These are phyloP conservation scores for Microsporum ferrugineum DNA, from an alignment of 2,329 filamentous ascomycete genomes.

Conservation along the genomic window DNA sequence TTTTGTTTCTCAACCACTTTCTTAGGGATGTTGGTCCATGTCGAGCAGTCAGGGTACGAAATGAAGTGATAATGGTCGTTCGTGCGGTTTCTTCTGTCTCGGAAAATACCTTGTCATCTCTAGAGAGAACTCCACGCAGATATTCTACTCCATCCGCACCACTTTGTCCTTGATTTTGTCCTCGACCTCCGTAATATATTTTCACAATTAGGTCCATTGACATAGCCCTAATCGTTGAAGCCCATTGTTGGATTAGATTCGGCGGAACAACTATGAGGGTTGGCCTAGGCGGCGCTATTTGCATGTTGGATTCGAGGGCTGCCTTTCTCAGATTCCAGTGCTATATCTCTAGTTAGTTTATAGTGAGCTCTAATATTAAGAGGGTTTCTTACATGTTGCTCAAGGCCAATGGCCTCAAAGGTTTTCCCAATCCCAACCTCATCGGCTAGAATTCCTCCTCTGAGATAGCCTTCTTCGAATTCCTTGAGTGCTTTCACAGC, in stretches of 20 bases:
- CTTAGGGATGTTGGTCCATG: background rate
- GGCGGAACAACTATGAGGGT: conserved; percentile 3
- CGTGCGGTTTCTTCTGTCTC: background rate
- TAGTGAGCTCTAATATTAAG: background rate
- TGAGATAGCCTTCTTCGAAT: background rate
- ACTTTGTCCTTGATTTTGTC: background rate
- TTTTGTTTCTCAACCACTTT: background rate
- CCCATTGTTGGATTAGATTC: conserved; percentile 1
- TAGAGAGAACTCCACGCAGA: background rate
- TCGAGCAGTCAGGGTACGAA: background rate
- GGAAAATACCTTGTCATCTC: background rate
- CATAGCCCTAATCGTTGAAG: background rate
- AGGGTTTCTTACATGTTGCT: background rate
- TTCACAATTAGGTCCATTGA: background rate
- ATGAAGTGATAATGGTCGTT: background rate
- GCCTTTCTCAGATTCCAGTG: background rate
- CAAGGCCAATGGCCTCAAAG: conserved; percentile 88
- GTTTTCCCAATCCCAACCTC: conserved; percentile 98
- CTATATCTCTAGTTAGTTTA: background rate
- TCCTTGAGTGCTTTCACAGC: background rate
- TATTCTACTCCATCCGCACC: background rate
- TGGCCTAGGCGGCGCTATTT: background rate
- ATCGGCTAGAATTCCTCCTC: conserved; percentile 80
- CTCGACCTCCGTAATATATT: background rate
- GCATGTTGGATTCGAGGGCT: background rate